Base-by-base conservation (phyloP, 2,329 filamentous ascomycete genomes). In the Clonostachys chloroleuca region DNA sequence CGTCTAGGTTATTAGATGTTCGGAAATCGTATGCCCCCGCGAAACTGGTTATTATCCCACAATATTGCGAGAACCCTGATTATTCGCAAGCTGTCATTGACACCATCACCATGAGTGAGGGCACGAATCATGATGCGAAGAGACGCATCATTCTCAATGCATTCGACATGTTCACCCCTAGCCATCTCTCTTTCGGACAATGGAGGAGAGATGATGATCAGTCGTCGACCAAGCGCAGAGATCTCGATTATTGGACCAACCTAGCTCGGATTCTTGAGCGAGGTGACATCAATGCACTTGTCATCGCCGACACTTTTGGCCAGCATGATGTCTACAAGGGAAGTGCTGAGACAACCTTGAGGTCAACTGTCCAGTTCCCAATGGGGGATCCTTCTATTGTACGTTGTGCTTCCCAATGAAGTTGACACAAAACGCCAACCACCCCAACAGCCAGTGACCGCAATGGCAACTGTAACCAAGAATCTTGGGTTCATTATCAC, bases 311-410 rank as follows among this genome's bases (percentile, higher is more conserved):
- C 36, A n/a, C 14, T 7, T 39, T 39, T 18, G 36, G 14, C 3
- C 75, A 0, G 83, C 17, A n/a, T 39, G 36, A 39, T 18, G 36
- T 39, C 14, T 39, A 39, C 17, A 18, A 18, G 17, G 36, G 36
- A 8, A 18, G 36, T n/a, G 14, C 17, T 14, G 36, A 39, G 14
- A 39, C 36, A n/a, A 39, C 17, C 14, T 18, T 39, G 14, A n/a
- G 36, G 14, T 39, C 36, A n/a, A 18, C 36, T 39, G 14, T n/a
- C 17, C 36, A 39, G 36, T n/a, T 39, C 36, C 14, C 36, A 8
- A n/a, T n/a, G 14, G 75, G 66, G 55, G 9, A 39, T 39, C 36
- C 36, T 12, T 17, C 17, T 14, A 39, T 37, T 4, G 13, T 17
- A 30, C 9, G 24, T 10, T 10, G 24, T 30, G 24, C 24, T 30